A percentile compares a stretch with the other conserved stretches of the same genome.
Conservation (phyloP, 2,329 filamentous ascomycete genomes). For the Rhinocladiella mackenziei region DNA sequence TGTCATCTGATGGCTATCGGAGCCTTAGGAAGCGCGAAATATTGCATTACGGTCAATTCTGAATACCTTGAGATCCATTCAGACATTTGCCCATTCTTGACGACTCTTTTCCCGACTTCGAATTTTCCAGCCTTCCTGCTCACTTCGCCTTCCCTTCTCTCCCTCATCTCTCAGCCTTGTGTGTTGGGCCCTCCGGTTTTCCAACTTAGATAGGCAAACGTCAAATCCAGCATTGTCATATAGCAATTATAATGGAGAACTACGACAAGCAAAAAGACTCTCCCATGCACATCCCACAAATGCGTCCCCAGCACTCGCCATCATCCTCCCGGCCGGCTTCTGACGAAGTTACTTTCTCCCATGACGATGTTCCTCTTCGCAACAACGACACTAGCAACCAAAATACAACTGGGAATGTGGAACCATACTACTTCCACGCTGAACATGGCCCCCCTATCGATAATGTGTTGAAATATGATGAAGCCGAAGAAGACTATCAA, state of each 20-base stretch:
- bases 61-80: too few species aligned
- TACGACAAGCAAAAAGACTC: constrained; percentile 11
- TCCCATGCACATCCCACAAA: constrained; percentile 5
- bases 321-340: constrained; percentile 17
- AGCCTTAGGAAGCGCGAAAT: too few species aligned
- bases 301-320: constrained; percentile 13
- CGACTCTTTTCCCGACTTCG: too few species aligned
- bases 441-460: constrained; percentile 31
- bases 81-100: too few species aligned
- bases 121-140: too few species aligned
- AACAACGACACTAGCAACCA: too few species aligned
- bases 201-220: too few species aligned
- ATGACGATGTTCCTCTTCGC: constrained; percentile 14
- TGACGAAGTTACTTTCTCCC: constrained; percentile 23
- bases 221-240: too few species aligned
- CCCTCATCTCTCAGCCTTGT: background rate
- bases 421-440: constrained; percentile 20
- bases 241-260: constrained; percentile 19
- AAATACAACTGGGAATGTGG: constrained; percentile 10
- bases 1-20: too few species aligned
- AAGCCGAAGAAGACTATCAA: constrained; percentile 31
- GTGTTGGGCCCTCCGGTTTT: too few species aligned
- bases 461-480: constrained; percentile 24
- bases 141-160: too few species aligned
- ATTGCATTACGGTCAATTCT: too few species aligned